Base-by-base conservation (phyloP, 805 yeast genomes). In the Suhomyces kilbournensis region DNA sequence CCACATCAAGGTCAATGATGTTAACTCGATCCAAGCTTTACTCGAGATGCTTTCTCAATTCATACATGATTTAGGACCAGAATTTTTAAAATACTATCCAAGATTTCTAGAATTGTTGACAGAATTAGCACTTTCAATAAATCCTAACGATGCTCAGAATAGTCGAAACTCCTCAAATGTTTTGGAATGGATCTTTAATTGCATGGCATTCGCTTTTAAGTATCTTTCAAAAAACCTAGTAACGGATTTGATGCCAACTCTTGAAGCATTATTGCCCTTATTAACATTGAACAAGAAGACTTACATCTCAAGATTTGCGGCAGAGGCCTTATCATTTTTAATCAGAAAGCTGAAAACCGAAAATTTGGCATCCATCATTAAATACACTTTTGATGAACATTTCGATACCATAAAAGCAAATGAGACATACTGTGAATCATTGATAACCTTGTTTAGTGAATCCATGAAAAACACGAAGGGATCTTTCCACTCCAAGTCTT, bases 51-150 rank as follows among this genome's bases (percentile, higher is more conserved):
- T 91, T 22, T 81, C 96, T 0, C 96, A 91, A 62, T 86, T 94
- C 60, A 85, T 91, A 40, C 97, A 90, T 60, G 99, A 93, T 72
- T 72, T 93, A 56, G 97, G 97, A 8, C 86, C 93, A 2, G 98
- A 93, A 59, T 94, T 92, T 63, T 79, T 90, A 74, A 81, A 80
- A 7, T 90, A 74, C 62, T 91, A 90, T 62, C 71, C 71, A 1
- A 65, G 69, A 23, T 70, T 90, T 0, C 69, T 93, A 46, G 57
- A 62, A 0, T 59, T 79, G 22, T 75, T 92, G 42, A 79, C 78
- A 4, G 65, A 71, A 0, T 63, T 89, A 52, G 75, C 82, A 0
- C 48, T 66, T 50, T 59, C 61, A 8, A 64, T 67, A 17, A 68
- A 67, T 53, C 74, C 76, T 1, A 74, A 74, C 54, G 78, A 72